Evolutionary conservation across 2,329 filamentous ascomycete species (phyloP), one percentile per base, ranked within the genome.

Genomic region (Diplocarpon mali): DNA sequence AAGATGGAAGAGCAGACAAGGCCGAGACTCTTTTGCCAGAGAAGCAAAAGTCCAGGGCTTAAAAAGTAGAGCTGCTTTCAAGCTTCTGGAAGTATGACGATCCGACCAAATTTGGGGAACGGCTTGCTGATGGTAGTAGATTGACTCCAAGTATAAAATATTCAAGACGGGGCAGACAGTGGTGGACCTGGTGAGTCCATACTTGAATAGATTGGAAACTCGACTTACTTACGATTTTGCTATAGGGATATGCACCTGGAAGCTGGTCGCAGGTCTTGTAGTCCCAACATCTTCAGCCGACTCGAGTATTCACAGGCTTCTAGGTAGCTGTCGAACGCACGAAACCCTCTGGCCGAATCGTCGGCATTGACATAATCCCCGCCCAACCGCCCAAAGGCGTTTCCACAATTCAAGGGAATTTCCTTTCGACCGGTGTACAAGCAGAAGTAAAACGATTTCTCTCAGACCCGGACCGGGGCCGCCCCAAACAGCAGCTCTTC

Each of bases 391-490:
- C 92, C 0, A 79, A 76, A 58, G 92, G 92, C 16, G 88, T 94
- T n/a, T 89, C 85, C 24, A 87, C 87, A 2, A 88, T 98, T 46
- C 92, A 98, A 65, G 92, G 93, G 38, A 85, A 98, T 62, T 96
- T 98, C 54, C 69, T 96, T 34, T 83, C 80, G 5, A 73, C 78
- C 0, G 65, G 67, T 2, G 80, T 95, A n/a, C 84, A 84, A 62
- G 73, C 70, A 16, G 76, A 90, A 62, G 80, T 95, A 32, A 81
- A 83, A 61, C 72, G 78, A 5, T 92, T 89, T 59, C 75, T 98
- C 34, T 66, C 71, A 38, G 76, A 82, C 49, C 76, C 80, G 1
- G 68, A 73, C 38, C 68, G 73, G 44, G 80, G 76, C 31, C 69
- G 78, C 42, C 66, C 69, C 5, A 66, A 66, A 48, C 57, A 41